Evolutionary conservation across 352 stramenopile species (phyloP), one percentile per base, ranked within the genome.

Genomic region (Thalassiosira exigua): DNA sequence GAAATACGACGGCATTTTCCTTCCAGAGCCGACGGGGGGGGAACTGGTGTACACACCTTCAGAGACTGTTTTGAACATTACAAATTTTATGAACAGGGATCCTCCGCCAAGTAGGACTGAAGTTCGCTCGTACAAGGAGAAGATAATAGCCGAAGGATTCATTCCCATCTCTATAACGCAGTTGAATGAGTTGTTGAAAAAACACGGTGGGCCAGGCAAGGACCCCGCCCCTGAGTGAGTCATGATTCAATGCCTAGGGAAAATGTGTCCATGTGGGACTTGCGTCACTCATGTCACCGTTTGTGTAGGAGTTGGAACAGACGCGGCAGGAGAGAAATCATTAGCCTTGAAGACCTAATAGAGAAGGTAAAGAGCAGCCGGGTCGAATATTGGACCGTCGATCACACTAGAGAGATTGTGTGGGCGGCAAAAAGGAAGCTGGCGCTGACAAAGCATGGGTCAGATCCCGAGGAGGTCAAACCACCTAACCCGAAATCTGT

Each of bases 61-160:
- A 1, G 59, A 69, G 24, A 57, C 42, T 1, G 56, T 66, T 1
- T 12, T 26, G 12, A 56, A 69, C 32, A 22, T 57, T 22, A 41
- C 29, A 21, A 33, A 57, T 19, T 65, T 51, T n/a, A 32, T 56
- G 1, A 5, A 56, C 2, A 24, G 59, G 3, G 9, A 29, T 4
- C 36, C 36, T 1, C 33, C 1, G n/a, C 59, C 36, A 19, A 57
- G 29, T 27, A 69, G 59, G 24, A 39, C 4, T 0, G 59, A 56
- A 1, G 22, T 69, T n/a, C 36, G 59, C 3, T 3, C 19, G 36
- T 69, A 26, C 19, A 74, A 74, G 39, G 65, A 74, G 22, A 52
- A 66, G 27, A 74, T 74, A 36, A 74, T 74, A 17, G 53, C 30
- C 3, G 53, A 74, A 26, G 22, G 36, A 12, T n/a, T 64, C 12